Evolutionary conservation across 371 early-diverging fungal species (phyloP).

Genomic region (Mucor saturninus): DNA sequence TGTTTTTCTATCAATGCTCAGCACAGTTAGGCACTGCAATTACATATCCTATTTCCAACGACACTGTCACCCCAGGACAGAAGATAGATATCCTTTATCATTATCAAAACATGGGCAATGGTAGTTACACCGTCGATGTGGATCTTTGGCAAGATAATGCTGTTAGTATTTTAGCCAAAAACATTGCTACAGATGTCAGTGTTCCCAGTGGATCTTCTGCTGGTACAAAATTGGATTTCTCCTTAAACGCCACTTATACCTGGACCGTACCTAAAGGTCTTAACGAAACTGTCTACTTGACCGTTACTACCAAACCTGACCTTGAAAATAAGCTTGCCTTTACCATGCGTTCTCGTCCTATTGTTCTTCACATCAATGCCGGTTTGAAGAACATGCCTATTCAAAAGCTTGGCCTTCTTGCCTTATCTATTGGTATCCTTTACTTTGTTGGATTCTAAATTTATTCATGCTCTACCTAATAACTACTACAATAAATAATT

Average conservation of each 20-base stretch:
- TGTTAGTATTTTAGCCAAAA: slow-evolving; percentile 15
- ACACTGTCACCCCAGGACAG: slow-evolving; percentile 36
- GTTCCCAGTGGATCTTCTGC: slow-evolving; percentile 38
- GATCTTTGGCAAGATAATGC: slow-evolving; percentile 36
- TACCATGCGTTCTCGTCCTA: slow-evolving; percentile 23
- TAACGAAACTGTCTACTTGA: slow-evolving; percentile 35
- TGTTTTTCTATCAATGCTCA: slow-evolving; percentile 16
- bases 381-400: slow-evolving; percentile 13
- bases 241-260: slow-evolving; percentile 35
- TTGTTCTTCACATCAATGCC: slow-evolving; percentile 26
- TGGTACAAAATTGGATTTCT: slow-evolving; percentile 30
- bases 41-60: slow-evolving; percentile 32
- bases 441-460: not conserved
- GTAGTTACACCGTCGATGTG: slow-evolving; percentile 37
- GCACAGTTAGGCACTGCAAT: slow-evolving; percentile 44
- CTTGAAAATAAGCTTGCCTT: slow-evolving; percentile 2
- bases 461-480: too few species aligned
- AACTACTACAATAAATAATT: not conserved
- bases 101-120: slow-evolving; percentile 49
- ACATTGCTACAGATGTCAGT: slow-evolving; percentile 25
- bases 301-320: slow-evolving; percentile 28
- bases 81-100: slow-evolving; percentile 34
- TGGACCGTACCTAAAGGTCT: slow-evolving; percentile 46
- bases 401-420: slow-evolving; percentile 5
- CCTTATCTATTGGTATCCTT: slow-evolving; percentile 3